Evolutionary conservation across 768 basidiomycete species (phyloP).

Genomic region (Vararia minispora): DNA sequence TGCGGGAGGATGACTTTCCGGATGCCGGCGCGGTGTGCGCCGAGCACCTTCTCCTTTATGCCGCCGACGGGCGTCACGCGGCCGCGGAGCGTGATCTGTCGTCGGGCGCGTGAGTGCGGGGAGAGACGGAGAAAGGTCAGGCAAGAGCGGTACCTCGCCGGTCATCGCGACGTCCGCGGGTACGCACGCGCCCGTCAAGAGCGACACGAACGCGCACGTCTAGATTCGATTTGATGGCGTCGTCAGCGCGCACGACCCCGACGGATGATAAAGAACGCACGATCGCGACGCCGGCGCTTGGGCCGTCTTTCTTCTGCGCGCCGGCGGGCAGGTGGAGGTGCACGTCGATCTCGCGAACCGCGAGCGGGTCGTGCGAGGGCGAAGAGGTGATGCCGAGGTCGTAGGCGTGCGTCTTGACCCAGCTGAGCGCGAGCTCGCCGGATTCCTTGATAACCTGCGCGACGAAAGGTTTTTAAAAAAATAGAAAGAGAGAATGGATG

Average conservation of each 20-base stretch:
- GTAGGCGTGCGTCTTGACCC: slow-evolving; percentile 83
- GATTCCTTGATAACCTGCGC: slow-evolving; percentile 80
- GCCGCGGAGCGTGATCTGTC: slow-evolving; percentile 70
- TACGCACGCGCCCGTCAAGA: slow-evolving; percentile 67
- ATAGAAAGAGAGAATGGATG: not conserved
- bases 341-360: slow-evolving; percentile 68
- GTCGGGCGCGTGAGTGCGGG: not conserved
- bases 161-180: slow-evolving; percentile 78
- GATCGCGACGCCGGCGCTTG: slow-evolving; percentile 85
- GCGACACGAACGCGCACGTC: slow-evolving; percentile 80
- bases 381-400: slow-evolving; percentile 65
- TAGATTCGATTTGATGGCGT: slow-evolving; percentile 16
- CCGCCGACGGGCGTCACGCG: slow-evolving; percentile 80
- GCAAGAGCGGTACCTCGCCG: slow-evolving; percentile 49
- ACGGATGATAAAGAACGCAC: slow-evolving; percentile 25
- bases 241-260: not conserved
- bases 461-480: not conserved
- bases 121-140: not conserved
- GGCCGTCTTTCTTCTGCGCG: slow-evolving; percentile 89
- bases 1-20: slow-evolving; percentile 77
- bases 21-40: slow-evolving; percentile 80
- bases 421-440: slow-evolving; percentile 81
- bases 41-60: slow-evolving; percentile 86
- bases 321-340: slow-evolving; percentile 87
- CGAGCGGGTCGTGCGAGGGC: slow-evolving; percentile 62